phyloP scores from a whole-genome alignment of 805 yeast species.

The Candida alai region DNA sequence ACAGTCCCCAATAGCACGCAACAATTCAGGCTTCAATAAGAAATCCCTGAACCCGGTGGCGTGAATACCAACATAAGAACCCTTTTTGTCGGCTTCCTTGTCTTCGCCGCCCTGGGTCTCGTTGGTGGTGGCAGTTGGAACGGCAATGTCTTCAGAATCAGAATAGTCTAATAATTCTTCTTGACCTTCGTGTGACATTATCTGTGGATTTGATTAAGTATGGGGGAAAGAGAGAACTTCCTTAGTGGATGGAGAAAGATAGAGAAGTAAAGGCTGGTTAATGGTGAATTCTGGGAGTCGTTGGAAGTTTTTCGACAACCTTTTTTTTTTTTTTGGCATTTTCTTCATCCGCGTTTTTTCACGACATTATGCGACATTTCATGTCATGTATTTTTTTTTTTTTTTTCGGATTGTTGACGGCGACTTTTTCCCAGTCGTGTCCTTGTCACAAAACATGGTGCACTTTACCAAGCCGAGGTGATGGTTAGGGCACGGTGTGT shows the following conservation, averaged over 20 bases:
- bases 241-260: constrained; percentile 3
- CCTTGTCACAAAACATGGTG: no score
- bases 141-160: constrained; percentile 93
- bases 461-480: no score
- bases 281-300: constrained; percentile 3
- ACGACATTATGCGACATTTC: no score
- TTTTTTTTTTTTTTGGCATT: no score
- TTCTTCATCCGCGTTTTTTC: no score
- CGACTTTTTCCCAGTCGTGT: no score
- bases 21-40: constrained; percentile 90
- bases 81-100: constrained; percentile 77
- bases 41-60: constrained; percentile 99
- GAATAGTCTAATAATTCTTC: constrained; percentile 99
- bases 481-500: no score
- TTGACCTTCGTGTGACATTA: constrained; percentile 94
- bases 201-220: not conserved
- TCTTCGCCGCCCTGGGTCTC: constrained; percentile 43
- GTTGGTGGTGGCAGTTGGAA: constrained; percentile 49
- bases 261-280: not conserved
- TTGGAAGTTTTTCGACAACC: constrained; percentile 3
- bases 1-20: constrained; percentile 97
- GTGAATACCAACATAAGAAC: constrained; percentile 96
- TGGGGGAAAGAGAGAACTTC: not conserved
- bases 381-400: no score
- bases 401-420: no score